Percentiles rank a stretch among this genome's conserved stretches.
phyloP scores from a whole-genome alignment of 768 basidiomycete genomes.

The Symmetrospora coprosmae region DNA sequence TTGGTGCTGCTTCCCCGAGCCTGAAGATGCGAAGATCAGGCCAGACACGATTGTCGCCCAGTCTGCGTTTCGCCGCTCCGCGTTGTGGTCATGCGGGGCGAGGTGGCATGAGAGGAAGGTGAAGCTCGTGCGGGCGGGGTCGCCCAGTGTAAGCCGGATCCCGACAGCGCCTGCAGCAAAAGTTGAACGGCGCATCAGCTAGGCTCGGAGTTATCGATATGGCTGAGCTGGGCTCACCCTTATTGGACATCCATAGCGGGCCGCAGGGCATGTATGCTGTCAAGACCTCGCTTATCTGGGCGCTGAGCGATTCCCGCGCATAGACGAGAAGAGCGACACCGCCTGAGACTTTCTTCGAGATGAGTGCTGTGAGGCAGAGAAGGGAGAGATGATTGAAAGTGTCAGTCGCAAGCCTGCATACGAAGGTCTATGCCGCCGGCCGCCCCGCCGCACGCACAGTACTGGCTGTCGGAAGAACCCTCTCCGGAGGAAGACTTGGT shows the following conservation, averaged over 20 bases:
- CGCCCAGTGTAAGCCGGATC: slow-evolving; percentile 60
- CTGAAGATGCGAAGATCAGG: slow-evolving; percentile 56
- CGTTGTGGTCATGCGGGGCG: slow-evolving; percentile 59
- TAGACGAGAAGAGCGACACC: slow-evolving; percentile 81
- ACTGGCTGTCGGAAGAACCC: no score
- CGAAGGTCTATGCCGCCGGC: no score
- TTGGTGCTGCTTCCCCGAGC: slow-evolving; percentile 20
- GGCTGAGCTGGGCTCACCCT: slow-evolving; percentile 38
- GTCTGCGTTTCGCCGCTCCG: slow-evolving; percentile 56
- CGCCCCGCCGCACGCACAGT: no score
- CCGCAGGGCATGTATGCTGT: not conserved
- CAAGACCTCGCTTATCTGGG: slow-evolving; percentile 42
- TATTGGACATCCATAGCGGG: slow-evolving; percentile 16
- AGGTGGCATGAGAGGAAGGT: slow-evolving; percentile 90
- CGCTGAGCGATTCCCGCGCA: slow-evolving; percentile 46
- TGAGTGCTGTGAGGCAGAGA: slow-evolving; percentile 40
- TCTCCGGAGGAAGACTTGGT: not conserved
- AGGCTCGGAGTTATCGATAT: slow-evolving; percentile 62
- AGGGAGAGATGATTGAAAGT: no score
- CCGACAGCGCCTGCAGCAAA: slow-evolving; percentile 94
- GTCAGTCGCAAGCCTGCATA: no score
- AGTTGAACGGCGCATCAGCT: slow-evolving; percentile 53
- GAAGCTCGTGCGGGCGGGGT: slow-evolving; percentile 31
- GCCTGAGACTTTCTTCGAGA: slow-evolving; percentile 67
- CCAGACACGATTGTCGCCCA: slow-evolving; percentile 66